phyloP scores from a whole-genome alignment of 1,139 yeast genomes.

The Zygosaccharomyces pseudobailii region DNA sequence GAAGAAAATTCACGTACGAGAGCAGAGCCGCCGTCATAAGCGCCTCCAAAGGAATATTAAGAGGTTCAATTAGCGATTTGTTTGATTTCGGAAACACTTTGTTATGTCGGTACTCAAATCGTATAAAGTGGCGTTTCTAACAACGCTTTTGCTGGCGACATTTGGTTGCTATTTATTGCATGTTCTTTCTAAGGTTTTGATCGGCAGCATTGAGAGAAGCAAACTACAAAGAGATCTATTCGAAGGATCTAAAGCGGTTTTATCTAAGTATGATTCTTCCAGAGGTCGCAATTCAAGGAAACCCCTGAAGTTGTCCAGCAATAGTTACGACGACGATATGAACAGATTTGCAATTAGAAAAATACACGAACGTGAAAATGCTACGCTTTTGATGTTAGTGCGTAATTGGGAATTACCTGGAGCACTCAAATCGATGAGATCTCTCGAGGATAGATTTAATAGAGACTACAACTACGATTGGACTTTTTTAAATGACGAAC shows the following conservation, averaged over 20 bases:
- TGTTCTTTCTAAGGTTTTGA: constrained; percentile 2
- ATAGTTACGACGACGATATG: constrained; percentile 45
- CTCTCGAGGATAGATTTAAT: constrained; percentile 65
- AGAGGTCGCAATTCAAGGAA: constrained; percentile 13
- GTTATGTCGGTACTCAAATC: neutral
- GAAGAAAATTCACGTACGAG: neutral
- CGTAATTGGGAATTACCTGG: constrained; percentile 59
- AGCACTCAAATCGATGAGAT: constrained; percentile 60
- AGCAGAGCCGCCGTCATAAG: constrained; percentile 2
- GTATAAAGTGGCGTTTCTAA: neutral
- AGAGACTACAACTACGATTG: constrained; percentile 71
- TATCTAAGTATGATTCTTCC: constrained; percentile 11
- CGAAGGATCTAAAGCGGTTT: constrained; percentile 11
- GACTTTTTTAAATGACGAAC: constrained; percentile 83
- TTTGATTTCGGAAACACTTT: neutral
- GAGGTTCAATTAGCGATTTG: neutral
- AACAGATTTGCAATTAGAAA: constrained; percentile 36
- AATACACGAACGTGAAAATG: constrained; percentile 43
- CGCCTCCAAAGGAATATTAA: neutral
- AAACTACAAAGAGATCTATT: constrained; percentile 8
- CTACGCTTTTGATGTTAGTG: constrained; percentile 68
- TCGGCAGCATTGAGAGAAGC: constrained; percentile 2
- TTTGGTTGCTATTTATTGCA: constrained; percentile 3
- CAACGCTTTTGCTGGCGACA: constrained; percentile 1
- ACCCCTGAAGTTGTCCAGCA: constrained; percentile 40